Percentiles rank a stretch among this genome's conserved stretches.
Evolutionary conservation across 441 rosid genomes (phyloP).

Genomic region (Erodium moschatum): DNA sequence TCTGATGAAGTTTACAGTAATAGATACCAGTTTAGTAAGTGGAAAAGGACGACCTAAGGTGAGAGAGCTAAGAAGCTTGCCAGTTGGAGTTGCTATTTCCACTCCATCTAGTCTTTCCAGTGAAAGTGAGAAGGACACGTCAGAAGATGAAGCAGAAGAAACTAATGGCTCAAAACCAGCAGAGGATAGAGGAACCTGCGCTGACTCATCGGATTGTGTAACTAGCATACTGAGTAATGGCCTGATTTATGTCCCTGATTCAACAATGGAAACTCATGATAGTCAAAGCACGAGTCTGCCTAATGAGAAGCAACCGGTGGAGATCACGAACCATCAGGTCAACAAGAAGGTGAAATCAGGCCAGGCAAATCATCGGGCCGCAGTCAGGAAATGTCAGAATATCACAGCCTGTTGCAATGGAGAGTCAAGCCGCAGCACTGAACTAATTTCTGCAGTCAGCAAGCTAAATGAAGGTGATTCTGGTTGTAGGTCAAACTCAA

Average conservation of each 20-base stretch:
- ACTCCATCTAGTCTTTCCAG: constrained; percentile 30
- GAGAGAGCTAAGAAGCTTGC: constrained; percentile 53
- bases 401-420: constrained; percentile 26
- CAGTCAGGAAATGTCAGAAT: constrained; percentile 23
- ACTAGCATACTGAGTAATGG: constrained; percentile 25
- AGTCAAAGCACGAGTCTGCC: constrained; percentile 19
- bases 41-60: constrained; percentile 29
- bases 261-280: constrained; percentile 28
- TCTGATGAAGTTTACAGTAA: constrained; percentile 42
- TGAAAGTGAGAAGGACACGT: constrained; percentile 34
- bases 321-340: constrained; percentile 20
- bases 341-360: constrained; percentile 28
- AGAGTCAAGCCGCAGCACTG: constrained; percentile 33
- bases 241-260: constrained; percentile 20
- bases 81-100: constrained; percentile 30
- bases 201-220: constrained; percentile 29
- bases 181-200: constrained; percentile 23
- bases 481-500: constrained; percentile 24
- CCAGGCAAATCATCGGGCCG: constrained; percentile 26
- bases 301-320: constrained; percentile 24
- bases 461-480: constrained; percentile 26
- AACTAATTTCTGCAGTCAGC: constrained; percentile 24
- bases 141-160: constrained; percentile 32
- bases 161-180: constrained; percentile 28
- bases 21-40: constrained; percentile 51